A percentile compares a stretch with the other conserved stretches of the same genome.
These are phyloP conservation scores for Astrephomene gubernaculifera DNA, from an alignment of 139 green algal genomes.

Conservation along the genomic window DNA sequence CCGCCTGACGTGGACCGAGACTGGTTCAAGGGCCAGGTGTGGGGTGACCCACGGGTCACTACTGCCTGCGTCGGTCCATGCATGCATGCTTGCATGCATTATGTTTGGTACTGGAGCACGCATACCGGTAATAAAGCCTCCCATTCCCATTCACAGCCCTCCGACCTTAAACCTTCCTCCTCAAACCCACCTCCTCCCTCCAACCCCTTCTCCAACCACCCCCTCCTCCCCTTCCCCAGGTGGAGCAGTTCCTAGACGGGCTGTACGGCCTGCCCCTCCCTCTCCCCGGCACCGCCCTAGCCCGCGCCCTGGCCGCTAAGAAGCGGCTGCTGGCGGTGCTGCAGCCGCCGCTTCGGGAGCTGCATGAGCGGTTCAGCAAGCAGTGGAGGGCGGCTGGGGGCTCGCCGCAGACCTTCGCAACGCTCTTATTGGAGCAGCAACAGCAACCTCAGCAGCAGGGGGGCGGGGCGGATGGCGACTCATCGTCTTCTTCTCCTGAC, in stretches of 20 bases:
- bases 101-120: background rate
- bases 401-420: background rate
- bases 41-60: background rate
- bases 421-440: background rate
- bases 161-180: background rate
- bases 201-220: background rate
- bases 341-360: background rate
- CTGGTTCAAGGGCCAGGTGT: conserved; percentile 44
- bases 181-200: background rate
- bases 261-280: conserved; percentile 39
- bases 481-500: background rate
- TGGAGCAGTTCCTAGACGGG: background rate
- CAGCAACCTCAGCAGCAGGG: background rate
- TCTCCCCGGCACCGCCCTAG: conserved; percentile 33
- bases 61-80: background rate
- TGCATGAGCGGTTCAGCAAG: background rate
- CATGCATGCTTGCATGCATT: background rate
- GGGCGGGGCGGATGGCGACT: background rate
- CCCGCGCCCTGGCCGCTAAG: conserved; percentile 26
- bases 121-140: background rate
- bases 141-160: background rate
- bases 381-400: background rate
- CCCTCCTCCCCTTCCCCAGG: background rate
- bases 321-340: background rate
- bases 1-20: background rate